Base-by-base conservation (phyloP, 306 rosid species). In the Dryas octopetala region DNA sequence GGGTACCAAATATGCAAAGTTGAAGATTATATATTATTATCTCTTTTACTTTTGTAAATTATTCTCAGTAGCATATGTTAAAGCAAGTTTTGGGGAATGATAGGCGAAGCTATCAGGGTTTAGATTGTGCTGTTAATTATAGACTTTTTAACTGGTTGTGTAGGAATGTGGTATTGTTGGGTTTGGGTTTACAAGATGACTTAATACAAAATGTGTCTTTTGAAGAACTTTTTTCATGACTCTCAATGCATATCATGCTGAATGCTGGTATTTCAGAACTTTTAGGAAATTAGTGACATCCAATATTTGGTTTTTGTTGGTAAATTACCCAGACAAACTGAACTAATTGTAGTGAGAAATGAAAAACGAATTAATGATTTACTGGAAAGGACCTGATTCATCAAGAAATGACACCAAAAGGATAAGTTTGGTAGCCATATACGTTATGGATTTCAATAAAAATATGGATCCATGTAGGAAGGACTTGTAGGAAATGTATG, bases 221-320 rank as follows among this genome's bases (percentile, higher is more conserved):
- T 65, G 70, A 65, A 48, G n/a, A 47, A 19, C 13, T 28, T n/a
- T 13, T 12, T 4, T 32, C 13, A n/a, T 57, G 13, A 12, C 64
- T 26, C 16, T 51, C 10, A 4, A 15, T 32, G 14, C 32, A 68
- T 26, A 50, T 48, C 17, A 23, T 68, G 10, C 14, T 68, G 74
- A 68, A 16, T 68, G 49, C 17, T 54, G 63, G 11, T 53, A 19
- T 70, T 54, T n/a, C 51, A 53, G 61, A 40, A 68, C 5, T 59
- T 28, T 26, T 23, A 43, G 51, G 71, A 67, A 23, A 40, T 9
- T 1, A 23, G 14, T 68, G 73, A 14, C 47, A 12, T 7, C 2
- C 17, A 3, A 13, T 68, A 32, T 15, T n/a, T 2, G 9, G 63
- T 4, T 65, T 65, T 10, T 4, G 32, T 8, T n/a, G 1, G 40